Conservation (phyloP, 2,329 filamentous ascomycete genomes). For the Alternaria panax region DNA sequence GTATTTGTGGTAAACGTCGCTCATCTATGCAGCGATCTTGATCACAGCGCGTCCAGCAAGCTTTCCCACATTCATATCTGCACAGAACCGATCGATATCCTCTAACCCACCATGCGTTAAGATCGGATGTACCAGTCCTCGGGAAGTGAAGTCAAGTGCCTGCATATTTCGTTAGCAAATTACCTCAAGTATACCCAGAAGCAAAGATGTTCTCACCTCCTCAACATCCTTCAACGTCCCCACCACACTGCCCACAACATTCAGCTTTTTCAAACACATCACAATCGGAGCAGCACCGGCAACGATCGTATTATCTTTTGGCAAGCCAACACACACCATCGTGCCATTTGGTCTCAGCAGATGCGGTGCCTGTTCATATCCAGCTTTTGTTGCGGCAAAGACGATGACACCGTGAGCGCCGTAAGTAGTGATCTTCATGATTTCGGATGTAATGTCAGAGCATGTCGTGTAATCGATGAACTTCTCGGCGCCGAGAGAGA, state of each 20-base stretch:
- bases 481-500: constrained; percentile 61
- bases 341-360: constrained; percentile 38
- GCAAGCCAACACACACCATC: constrained; percentile 41
- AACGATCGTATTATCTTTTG: constrained; percentile 30
- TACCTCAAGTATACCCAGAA: too few relatives aligned
- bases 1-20: not conserved
- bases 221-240: constrained; percentile 57
- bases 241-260: constrained; percentile 54
- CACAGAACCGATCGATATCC: constrained; percentile 51
- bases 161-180: constrained; percentile 18
- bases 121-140: constrained; percentile 53
- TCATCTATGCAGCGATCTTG: constrained; percentile 40
- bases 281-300: constrained; percentile 43
- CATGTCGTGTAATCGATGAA: constrained; percentile 65
- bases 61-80: constrained; percentile 51
- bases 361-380: constrained; percentile 41
- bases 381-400: constrained; percentile 64
- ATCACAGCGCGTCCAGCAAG: constrained; percentile 53
- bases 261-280: constrained; percentile 52
- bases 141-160: constrained; percentile 55
- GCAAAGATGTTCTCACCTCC: constrained; percentile 14
- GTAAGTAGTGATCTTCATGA: constrained; percentile 57
- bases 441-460: constrained; percentile 66
- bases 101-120: constrained; percentile 49
- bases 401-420: constrained; percentile 87